Evolutionary conservation across 345 rosid species (phyloP), one percentile per base, ranked within the genome.

Genomic region (Passiflora organensis): DNA sequence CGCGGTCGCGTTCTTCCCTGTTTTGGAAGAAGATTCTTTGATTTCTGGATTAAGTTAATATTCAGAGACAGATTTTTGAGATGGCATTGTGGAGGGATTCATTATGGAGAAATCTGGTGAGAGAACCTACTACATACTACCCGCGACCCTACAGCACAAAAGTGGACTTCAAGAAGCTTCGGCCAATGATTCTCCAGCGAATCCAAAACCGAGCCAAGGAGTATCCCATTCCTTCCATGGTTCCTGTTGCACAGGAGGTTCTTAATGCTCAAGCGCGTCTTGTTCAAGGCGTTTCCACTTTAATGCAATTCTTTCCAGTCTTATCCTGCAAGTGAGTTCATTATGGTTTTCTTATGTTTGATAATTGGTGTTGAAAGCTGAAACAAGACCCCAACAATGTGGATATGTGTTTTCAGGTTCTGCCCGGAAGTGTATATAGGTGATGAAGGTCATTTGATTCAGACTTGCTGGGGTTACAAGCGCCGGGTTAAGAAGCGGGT

Each of bases 351-450:
- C 15, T 12, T 1, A 10, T 25, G 2, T 55, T 16, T 17, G 9
- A 2, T 12, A 1, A 32, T 47, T 58, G 34, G 34, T 16, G 12
- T 36, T 37, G 0, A 25, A 45, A 18, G 22, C 15, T 5, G 23
- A 13, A 24, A 28, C 15, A 14, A 25, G 15, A 50, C 32, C 41
- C 5, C 41, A 6, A 13, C 19, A 14, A 48, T 48, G 34, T 41
- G 43, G 9, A 11, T 4, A 17, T 4, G 20, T 19, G 24, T 47
- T 11, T 47, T 11, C 75, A 91, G 96, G 78, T 88, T 86, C 63
- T 88, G 96, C 64, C 66, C 93, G 0, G 98, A 91, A 61, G 93
- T 84, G 10, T 81, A 64, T 72, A 51, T 88, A 43, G 96, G 98
- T 15, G 85, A 84, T 74, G 62, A 71, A 60, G 96, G 98, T n/a